Percentiles rank a stretch among this genome's conserved stretches.
phyloP scores from a whole-genome alignment of 164 flowering plant species.

The Vitis riparia region DNA sequence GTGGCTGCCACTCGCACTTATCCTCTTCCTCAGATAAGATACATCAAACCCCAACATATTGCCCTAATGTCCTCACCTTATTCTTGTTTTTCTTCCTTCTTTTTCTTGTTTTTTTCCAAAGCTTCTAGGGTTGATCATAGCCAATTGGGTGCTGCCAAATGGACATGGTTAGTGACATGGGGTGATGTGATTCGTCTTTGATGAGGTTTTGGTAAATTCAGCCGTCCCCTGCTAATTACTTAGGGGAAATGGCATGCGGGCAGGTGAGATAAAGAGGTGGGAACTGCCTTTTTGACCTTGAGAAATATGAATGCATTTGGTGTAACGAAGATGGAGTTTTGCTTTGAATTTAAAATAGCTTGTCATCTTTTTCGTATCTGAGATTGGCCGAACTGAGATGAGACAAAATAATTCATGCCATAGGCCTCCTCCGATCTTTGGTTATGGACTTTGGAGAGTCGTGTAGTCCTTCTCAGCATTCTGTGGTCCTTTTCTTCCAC shows the following conservation, averaged over 20 bases:
- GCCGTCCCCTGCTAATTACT: neutral
- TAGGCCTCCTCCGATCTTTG: slow-evolving; percentile 5
- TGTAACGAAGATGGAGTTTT: neutral
- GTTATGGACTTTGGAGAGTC: slow-evolving; percentile 5
- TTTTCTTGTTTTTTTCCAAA: too few relatives aligned
- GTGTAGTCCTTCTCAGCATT: slow-evolving; percentile 13
- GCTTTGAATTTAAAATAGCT: neutral
- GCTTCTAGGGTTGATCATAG: too few relatives aligned
- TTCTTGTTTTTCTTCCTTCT: too few relatives aligned
- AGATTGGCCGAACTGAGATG: neutral
- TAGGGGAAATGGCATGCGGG: neutral
- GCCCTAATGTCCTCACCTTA: too few relatives aligned
- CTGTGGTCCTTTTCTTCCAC: slow-evolving; percentile 3
- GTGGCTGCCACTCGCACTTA: slow-evolving; percentile 7
- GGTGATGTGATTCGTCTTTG: neutral
- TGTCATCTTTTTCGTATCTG: neutral
- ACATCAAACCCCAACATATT: too few relatives aligned
- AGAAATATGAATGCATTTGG: neutral
- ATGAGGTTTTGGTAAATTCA: too few relatives aligned
- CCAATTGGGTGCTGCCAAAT: too few relatives aligned
- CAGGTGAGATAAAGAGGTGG: neutral
- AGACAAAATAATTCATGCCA: neutral
- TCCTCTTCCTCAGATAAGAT: neutral
- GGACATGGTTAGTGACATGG: too few relatives aligned
- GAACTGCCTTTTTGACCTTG: neutral